phyloP scores from a whole-genome alignment of 768 basidiomycete species.

The Podaxis carcinomalis region DNA sequence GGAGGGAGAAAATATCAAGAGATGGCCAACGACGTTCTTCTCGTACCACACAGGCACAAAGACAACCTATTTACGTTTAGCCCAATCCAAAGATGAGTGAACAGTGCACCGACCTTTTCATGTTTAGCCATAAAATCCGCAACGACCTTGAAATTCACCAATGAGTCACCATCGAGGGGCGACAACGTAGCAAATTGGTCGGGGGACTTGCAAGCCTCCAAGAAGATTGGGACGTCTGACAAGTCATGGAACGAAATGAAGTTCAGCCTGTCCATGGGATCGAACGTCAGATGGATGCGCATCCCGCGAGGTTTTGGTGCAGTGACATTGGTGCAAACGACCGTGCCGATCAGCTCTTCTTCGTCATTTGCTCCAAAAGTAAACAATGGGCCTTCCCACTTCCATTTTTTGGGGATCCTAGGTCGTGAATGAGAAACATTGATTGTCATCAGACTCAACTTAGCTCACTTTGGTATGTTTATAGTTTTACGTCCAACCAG shows the following conservation, averaged over 20 bases:
- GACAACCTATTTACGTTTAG: constrained; percentile 35
- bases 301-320: constrained; percentile 5
- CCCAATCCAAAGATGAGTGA: background rate
- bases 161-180: constrained; percentile 9
- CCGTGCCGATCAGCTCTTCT: constrained; percentile 38
- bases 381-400: constrained; percentile 57
- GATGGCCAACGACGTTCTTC: constrained; percentile 41
- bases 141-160: constrained; percentile 8
- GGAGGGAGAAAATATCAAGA: constrained; percentile 34
- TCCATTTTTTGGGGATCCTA: constrained; percentile 61
- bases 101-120: constrained; percentile 35
- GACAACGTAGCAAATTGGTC: constrained; percentile 50
- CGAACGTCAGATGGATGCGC: constrained; percentile 10
- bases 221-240: constrained; percentile 40
- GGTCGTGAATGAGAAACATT: background rate
- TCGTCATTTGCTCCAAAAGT: constrained; percentile 31
- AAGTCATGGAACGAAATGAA: constrained; percentile 40
- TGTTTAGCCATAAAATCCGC: constrained; percentile 37
- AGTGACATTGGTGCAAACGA: constrained; percentile 8
- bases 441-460: background rate
- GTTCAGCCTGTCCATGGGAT: constrained; percentile 4
- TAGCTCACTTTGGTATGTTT: constrained; percentile 1
- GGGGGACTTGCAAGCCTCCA: constrained; percentile 43
- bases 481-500: background rate
- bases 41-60: constrained; percentile 46